Evolutionary conservation across 176 grass and related monocot genomes (phyloP), one percentile per base, ranked within the genome.

Genomic region (Cocos nucifera): DNA sequence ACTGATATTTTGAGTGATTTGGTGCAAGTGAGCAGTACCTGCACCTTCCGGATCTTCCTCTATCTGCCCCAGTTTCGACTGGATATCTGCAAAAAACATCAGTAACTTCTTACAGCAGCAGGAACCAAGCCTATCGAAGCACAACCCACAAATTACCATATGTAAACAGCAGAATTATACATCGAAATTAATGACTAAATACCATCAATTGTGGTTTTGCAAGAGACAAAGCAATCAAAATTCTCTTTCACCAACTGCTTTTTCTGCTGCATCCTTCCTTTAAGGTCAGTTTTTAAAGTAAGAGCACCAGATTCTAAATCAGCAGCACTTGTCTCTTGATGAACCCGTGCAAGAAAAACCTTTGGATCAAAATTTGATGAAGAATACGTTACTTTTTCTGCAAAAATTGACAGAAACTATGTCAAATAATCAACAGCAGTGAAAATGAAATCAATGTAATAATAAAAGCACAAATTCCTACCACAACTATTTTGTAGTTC

Each of bases 181-280:
- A 44, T 14, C 2, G 10, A 44, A 12, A 44, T 44, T 44, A 44
- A 44, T 44, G 35, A 44, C 35, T 44, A 53, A 50, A 62, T 88
- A 97, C 93, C 93, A 54, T 98, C 93, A 70, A 98, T 98, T 51
- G 93, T 98, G 56, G 93, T 98, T 82, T 98, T 98, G 93, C 93
- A 98, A 5, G 93, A 98, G 26, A 98, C 84, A 62, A 98, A 98
- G 75, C 93, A 98, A 89, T 98, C 93, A 67, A 98, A 98, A 70
- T 98, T 98, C 77, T 98, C 93, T 76, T 98, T 98, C 61, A 98
- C 87, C 62, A 98, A 73, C 60, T 98, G 93, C 78, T 98, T 98
- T 74, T 98, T 98, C 81, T 98, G 83, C 49, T 98, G 93, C 19
- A 84, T 98, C 79, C 93, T 88, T 59, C 93, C 93, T 77, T 98